Base-by-base conservation (phyloP, 2,329 filamentous ascomycete genomes). In the Ceratocystis smalleyi region DNA sequence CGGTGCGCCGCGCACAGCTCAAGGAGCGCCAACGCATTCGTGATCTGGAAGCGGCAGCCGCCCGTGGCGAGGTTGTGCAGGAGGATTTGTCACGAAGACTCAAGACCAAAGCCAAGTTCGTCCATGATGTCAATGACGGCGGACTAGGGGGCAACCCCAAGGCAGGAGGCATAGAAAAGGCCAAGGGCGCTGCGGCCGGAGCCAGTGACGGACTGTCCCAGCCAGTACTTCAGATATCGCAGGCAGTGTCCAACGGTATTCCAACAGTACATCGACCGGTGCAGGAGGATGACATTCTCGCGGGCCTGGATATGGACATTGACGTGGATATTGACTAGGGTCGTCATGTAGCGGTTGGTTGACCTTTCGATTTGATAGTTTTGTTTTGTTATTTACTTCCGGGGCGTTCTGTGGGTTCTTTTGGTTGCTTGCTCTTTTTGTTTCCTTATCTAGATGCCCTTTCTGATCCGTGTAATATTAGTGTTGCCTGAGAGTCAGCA, bases 271-370 rank as follows among this genome's bases (percentile, higher is more conserved):
- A 92, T 71, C 85, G 88, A 75, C 85, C 87, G 35, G 82, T 91
- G 65, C 87, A 88, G 78, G 91, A 96, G 67, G 94, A 97, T 71
- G 94, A 97, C 71, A 87, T 96, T 64, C 92, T 97, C 73, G 91
- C 87, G 1, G 82, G 85, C 30, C 78, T 97, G 77, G 94, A 97
- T 73, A 76, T 97, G 70, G 92, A 90, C 32, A 90, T 97, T 72
- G 92, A 97, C 69, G 85, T 96, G 70, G 91, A 95, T 8, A 61
- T 66, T 19, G 27, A 57, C 15, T 57, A 57, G 17, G 24, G 17
- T 35, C 54, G 12, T 35, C 17, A 5, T n/a, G 54, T 17, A 35
- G 12, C 10, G 17, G 1, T n/a, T 27, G 8, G 7, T 12, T 62
- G 8, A 22, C 27, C 30, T 12, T 61, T 61, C 43, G 43, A 8